Percentiles rank a stretch among this genome's conserved stretches.
Conservation (phyloP, 2,329 filamentous ascomycete genomes). For the Amphichorda felina region DNA sequence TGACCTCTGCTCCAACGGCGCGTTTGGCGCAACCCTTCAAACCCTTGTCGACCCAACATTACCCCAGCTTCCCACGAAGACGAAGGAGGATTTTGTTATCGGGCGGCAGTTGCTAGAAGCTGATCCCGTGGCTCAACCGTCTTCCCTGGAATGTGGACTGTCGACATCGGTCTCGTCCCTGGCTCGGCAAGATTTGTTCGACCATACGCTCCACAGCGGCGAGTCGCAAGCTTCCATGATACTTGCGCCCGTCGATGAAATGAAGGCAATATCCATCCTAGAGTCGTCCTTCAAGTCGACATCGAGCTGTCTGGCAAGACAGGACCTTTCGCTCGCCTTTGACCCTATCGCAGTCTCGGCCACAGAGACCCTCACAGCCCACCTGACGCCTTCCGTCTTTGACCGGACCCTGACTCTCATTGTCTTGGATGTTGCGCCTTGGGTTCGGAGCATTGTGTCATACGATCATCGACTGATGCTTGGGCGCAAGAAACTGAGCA, state of each 20-base stretch:
- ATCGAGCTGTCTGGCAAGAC: conserved; percentile 24
- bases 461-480: conserved; percentile 62
- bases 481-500: conserved; percentile 51
- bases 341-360: conserved; percentile 45
- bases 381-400: conserved; percentile 60
- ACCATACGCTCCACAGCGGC: not conserved
- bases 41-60: conserved; percentile 54
- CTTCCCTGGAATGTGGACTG: conserved; percentile 11
- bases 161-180: conserved; percentile 17
- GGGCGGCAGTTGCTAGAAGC: conserved; percentile 37
- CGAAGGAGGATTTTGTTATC: conserved; percentile 36
- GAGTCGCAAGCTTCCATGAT: conserved; percentile 1
- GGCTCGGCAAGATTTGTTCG: conserved; percentile 11
- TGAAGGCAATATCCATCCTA: conserved; percentile 21
- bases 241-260: conserved; percentile 19
- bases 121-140: conserved; percentile 19
- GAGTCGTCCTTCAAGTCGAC: conserved; percentile 20
- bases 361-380: conserved; percentile 21
- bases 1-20: conserved; percentile 45
- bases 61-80: conserved; percentile 38
- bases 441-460: conserved; percentile 72
- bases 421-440: conserved; percentile 72
- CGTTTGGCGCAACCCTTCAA: conserved; percentile 34
- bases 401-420: conserved; percentile 59
- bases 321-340: conserved; percentile 46